phyloP scores from a whole-genome alignment of 345 rosid genomes.

The Eucalyptus caleyi region DNA sequence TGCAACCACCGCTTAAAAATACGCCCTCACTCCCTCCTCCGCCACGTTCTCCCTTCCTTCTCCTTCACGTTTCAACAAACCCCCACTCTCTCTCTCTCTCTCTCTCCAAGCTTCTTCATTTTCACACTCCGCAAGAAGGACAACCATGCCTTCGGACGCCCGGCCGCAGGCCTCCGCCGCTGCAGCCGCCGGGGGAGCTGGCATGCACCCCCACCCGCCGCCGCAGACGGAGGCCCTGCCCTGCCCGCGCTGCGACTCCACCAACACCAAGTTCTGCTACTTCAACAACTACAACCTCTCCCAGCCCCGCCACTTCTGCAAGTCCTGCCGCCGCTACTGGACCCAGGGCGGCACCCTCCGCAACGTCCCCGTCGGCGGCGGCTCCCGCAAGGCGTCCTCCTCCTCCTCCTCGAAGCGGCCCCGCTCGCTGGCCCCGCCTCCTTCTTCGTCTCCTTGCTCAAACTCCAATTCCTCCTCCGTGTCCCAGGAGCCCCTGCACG shows the following conservation, averaged over 20 bases:
- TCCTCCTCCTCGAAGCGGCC: conserved; percentile 26
- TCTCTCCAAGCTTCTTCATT: neutral
- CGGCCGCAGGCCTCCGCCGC: neutral
- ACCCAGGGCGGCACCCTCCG: conserved; percentile 67
- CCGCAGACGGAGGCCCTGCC: conserved; percentile 22
- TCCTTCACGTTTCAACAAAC: neutral
- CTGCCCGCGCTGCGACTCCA: conserved; percentile 48
- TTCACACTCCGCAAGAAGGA: no score
- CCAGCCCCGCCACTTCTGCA: conserved; percentile 68
- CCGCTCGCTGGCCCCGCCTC: conserved; percentile 6
- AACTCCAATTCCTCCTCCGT: conserved; percentile 4
- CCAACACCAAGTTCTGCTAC: conserved; percentile 57
- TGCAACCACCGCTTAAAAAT: neutral
- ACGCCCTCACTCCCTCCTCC: neutral
- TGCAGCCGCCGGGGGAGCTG: neutral
- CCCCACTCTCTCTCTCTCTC: neutral
- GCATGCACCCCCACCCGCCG: conserved; percentile 6
- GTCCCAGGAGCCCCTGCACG: conserved; percentile 9
- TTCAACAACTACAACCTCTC: conserved; percentile 59
- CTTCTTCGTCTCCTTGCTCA: conserved; percentile 4
- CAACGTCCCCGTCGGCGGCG: conserved; percentile 54
- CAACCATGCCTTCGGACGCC: conserved; percentile 20
- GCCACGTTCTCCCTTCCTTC: neutral
- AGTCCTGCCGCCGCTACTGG: conserved; percentile 67
- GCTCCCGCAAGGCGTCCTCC: conserved; percentile 32